Evolutionary conservation across 1,284 basidiomycete species (phyloP).

Genomic region (Ceratobasidium theobromae): DNA sequence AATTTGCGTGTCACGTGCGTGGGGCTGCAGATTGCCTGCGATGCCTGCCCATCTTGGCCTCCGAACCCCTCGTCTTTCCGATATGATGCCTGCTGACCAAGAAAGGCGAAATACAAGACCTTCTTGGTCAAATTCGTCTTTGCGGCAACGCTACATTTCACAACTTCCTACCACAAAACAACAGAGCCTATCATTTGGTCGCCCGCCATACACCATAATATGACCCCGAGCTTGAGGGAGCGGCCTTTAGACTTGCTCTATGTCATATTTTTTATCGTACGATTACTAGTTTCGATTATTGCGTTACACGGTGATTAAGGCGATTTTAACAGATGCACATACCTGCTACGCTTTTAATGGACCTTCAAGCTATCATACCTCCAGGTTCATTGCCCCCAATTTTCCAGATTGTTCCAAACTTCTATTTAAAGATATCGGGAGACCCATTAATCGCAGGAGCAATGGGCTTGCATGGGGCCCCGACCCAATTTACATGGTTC

Average conservation of each 20-base stretch:
- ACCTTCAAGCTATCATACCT: conserved; percentile 71
- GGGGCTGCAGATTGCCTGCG: too few species aligned
- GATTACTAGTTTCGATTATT: conserved; percentile 35
- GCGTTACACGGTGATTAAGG: neutral
- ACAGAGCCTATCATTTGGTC: too few species aligned
- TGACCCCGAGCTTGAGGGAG: conserved; percentile 2
- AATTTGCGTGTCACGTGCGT: too few species aligned
- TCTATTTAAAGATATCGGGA: conserved; percentile 55
- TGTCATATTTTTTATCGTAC: conserved; percentile 61
- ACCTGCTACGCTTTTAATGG: conserved; percentile 63
- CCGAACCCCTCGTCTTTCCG: too few species aligned
- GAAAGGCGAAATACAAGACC: too few species aligned
- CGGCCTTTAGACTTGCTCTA: conserved; percentile 66
- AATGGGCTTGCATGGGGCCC: conserved; percentile 49
- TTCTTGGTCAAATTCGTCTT: too few species aligned
- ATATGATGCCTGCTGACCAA: too few species aligned
- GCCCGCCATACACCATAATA: neutral
- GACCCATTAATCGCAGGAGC: conserved; percentile 65
- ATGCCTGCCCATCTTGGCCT: too few species aligned
- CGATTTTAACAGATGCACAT: conserved; percentile 55
- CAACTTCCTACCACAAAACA: too few species aligned
- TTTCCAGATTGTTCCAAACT: conserved; percentile 43
- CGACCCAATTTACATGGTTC: conserved; percentile 55
- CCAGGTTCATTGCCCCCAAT: conserved; percentile 51
- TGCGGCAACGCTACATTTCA: too few species aligned